Conservation (phyloP, 2,329 filamentous ascomycete species). For the Macrophomina tecta region DNA sequence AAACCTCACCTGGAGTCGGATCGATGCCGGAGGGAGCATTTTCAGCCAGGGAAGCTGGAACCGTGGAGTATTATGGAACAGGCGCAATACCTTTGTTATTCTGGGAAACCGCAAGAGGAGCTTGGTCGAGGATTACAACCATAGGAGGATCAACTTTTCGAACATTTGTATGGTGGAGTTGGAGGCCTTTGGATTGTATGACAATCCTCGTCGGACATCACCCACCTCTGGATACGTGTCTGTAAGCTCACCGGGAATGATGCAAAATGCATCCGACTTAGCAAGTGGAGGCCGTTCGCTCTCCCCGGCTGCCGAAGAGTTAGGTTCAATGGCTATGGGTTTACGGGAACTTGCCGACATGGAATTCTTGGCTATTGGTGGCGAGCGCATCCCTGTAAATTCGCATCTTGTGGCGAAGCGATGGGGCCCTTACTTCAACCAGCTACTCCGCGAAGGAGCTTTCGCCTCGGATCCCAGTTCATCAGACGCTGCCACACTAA, state of each 20-base stretch:
- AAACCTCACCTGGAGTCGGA: conserved; percentile 90
- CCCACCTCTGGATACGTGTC: conserved; percentile 86
- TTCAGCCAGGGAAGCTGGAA: conserved; percentile 99
- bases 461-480: conserved; percentile 71
- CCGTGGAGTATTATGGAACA: conserved; percentile 88
- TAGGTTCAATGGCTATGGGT: conserved; percentile 79
- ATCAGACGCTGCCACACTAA: conserved; percentile 75
- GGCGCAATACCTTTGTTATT: conserved; percentile 94
- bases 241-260: conserved; percentile 70
- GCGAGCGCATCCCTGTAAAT: conserved; percentile 91
- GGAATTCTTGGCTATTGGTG: conserved; percentile 91
- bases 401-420: conserved; percentile 84
- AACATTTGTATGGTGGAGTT: conserved; percentile 97
- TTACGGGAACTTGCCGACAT: conserved; percentile 92
- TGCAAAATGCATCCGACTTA: conserved; percentile 57
- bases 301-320: conserved; percentile 78
- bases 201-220: conserved; percentile 81
- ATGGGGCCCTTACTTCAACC: conserved; percentile 96
- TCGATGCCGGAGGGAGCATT: conserved; percentile 88
- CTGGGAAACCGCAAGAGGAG: conserved; percentile 92
- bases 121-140: conserved; percentile 97
- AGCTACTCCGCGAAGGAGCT: conserved; percentile 80
- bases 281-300: conserved; percentile 78
- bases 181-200: conserved; percentile 95
- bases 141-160: conserved; percentile 94